Evolutionary conservation across 148 eudicot species (phyloP).

Genomic region (Agrostemma githago): DNA sequence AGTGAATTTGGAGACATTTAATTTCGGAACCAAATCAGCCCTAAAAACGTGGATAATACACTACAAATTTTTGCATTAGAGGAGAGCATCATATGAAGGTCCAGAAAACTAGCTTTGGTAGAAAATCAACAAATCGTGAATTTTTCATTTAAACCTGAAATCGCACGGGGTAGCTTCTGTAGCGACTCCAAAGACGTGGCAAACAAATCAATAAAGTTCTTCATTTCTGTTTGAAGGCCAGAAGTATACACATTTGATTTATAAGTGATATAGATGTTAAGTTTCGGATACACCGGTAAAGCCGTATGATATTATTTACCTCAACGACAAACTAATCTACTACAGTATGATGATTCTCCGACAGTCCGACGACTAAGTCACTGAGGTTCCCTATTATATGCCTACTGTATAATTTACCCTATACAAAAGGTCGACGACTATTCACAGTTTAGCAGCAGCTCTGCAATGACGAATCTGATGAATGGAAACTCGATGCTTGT

Average conservation of each 20-base stretch:
- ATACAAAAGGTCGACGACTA: not conserved
- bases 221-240: too few relatives aligned
- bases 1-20: too few relatives aligned
- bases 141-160: too few relatives aligned
- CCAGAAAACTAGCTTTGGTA: too few relatives aligned
- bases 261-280: slow-evolving; percentile 6
- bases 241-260: not conserved
- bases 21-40: too few relatives aligned
- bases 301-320: slow-evolving; percentile 8
- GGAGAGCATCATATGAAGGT: too few relatives aligned
- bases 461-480: slow-evolving; percentile 16
- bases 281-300: slow-evolving; percentile 14
- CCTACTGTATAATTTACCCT: slow-evolving; percentile 16
- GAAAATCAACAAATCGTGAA: too few relatives aligned
- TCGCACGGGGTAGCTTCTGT: too few relatives aligned
- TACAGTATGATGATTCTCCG: not conserved
- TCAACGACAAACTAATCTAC: slow-evolving; percentile 5
- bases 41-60: too few relatives aligned
- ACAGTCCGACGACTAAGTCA: not conserved
- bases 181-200: too few relatives aligned
- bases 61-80: too few relatives aligned
- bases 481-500: slow-evolving; percentile 2
- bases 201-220: too few relatives aligned
- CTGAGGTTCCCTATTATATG: not conserved
- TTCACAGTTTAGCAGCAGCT: not conserved